Base-by-base conservation (phyloP, 352 stramenopile species). In the Globisporangium takayamanum region DNA sequence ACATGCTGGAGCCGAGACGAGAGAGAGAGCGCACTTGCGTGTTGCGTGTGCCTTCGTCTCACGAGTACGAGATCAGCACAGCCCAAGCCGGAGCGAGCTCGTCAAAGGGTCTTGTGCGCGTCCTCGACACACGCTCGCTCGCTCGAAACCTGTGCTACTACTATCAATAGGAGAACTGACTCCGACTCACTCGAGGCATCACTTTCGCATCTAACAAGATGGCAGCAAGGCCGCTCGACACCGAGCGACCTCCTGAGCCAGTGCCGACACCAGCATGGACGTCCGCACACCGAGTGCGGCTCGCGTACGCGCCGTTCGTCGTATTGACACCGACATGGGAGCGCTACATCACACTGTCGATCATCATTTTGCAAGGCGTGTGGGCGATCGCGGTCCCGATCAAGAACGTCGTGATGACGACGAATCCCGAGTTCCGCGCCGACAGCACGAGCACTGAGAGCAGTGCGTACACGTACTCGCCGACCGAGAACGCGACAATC, bases 361-460 rank as follows among this genome's bases (percentile, higher is more conserved):
- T 73, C 37, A 56, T 75, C 8, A n/a, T 48, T 1, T 48, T 60
- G 15, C 67, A 75, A 55, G 61, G 64, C 16, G n/a, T 70, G 6
- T 78, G 67, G 67, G 66, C 62, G n/a, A 61, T 78, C 30, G 57
- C 58, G 22, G 62, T 73, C n/a, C 64, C 70, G 3, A 71, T 76
- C 59, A 75, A 78, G 47, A 78, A 78, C 49, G 70, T 74, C 14
- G 28, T 68, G 16, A 72, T 78, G 60, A 78, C 74, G 44, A 60
- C 56, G 30, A 62, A 61, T 20, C 70, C 70, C 11, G 66, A 48
- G 33, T 55, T 78, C 37, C 67, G 60, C 12, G 52, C 53, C 44
- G 70, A 78, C 52, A 59, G 42, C 22, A 47, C 53, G 20, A 28
- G 56, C 18, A 72, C 57, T 0, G 56, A 70, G 25, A 67, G 36